Evolutionary conservation across 345 rosid species (phyloP), one percentile per base, ranked within the genome.

Genomic region (Populus deltoides): DNA sequence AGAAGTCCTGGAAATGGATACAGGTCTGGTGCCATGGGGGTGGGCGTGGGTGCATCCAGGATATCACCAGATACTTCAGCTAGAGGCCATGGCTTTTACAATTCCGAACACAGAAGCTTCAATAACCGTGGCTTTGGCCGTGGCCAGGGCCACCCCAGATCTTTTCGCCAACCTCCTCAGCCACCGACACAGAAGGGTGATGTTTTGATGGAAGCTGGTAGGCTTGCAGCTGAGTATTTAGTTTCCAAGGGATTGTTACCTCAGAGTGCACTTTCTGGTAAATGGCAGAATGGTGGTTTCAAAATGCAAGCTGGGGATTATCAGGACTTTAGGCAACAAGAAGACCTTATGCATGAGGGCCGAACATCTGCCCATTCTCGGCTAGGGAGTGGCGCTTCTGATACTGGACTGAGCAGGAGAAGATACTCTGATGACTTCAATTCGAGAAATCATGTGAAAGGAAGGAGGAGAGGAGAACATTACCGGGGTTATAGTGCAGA

Each of bases 191-290:
- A 89, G 39, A 90, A 84, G 82, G 86, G 88, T 4, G 92, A 88
- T 49, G 74, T 93, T 67, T 86, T 93, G 83, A 86, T 93, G 92
- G 95, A 93, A 85, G 98, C 98, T 6, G 99, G 99, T 53, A 91
- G 92, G 78, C 92, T 96, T 77, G 99, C 98, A 2, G 90, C 94
- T 2, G 98, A 96, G 86, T 93, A 93, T 80, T 88, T 96, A 82
- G 97, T 91, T 70, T 92, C 95, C 82, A 92, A 89, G 85, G 98
- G 98, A 45, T 76, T 88, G 63, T 68, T 92, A 57, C 87, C 97
- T 16, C 85, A 88, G 8, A 86, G 80, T 77, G 87, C 81, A 82
- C 88, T 93, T 43, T 82, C 91, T n/a, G 84, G 85, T 35, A 91
- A 91, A 87, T 91, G 93, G 98, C 94, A 89, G 83, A 88, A 90